Conservation (phyloP, 345 rosid genomes). For the Hibiscus mutabilis region DNA sequence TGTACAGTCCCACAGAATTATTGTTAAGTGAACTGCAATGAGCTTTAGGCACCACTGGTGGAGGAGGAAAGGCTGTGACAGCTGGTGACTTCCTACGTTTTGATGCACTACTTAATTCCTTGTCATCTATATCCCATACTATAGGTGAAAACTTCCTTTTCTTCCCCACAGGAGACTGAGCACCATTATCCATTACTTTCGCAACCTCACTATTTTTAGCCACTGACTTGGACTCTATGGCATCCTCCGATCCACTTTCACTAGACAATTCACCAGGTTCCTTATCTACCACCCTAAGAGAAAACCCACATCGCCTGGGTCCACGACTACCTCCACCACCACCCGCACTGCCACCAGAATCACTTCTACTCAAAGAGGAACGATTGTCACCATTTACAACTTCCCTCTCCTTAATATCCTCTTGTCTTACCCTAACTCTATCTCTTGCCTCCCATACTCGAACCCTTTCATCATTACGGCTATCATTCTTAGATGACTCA, state of each 20-base stretch:
- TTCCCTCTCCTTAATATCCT: constrained; percentile 66
- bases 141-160: constrained; percentile 96
- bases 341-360: constrained; percentile 43
- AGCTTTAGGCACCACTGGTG: constrained; percentile 46
- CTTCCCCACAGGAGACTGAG: constrained; percentile 39
- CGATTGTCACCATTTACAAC: constrained; percentile 42
- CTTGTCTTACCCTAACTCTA: constrained; percentile 46
- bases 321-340: constrained; percentile 31
- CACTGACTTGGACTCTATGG: constrained; percentile 37
- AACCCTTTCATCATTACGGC: constrained; percentile 29
- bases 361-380: constrained; percentile 53
- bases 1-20: constrained; percentile 30
- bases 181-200: constrained; percentile 43
- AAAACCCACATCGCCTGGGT: constrained; percentile 30
- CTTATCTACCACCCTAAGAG: constrained; percentile 51
- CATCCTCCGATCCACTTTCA: constrained; percentile 95
- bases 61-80: constrained; percentile 43
- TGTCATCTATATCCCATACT: constrained; percentile 91
- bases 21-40: constrained; percentile 36
- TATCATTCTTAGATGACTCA: constrained; percentile 36
- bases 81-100: constrained; percentile 33
- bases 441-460: constrained; percentile 34
- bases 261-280: constrained; percentile 99
- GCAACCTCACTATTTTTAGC: constrained; percentile 34
- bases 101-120: constrained; percentile 29